Evolutionary conservation across 2,329 filamentous ascomycete species (phyloP), one percentile per base, ranked within the genome.

Genomic region (Fusarium agapanthi): DNA sequence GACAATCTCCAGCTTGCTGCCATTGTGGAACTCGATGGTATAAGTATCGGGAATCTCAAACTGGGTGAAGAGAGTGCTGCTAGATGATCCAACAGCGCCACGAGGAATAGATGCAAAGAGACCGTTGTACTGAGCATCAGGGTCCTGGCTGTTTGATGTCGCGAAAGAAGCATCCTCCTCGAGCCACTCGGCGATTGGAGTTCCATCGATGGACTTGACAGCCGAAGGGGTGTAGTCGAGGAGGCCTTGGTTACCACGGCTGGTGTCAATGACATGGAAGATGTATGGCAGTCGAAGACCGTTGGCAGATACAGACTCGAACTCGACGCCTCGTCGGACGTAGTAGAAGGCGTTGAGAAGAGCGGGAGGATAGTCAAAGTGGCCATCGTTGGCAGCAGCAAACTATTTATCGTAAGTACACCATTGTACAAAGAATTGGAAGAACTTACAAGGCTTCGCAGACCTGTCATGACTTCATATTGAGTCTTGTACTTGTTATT

Each of bases 31-130:
- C 40, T 68, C 53, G 20, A 77, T 44, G 10, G 65, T 75, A 55
- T 77, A 74, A 1, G 41, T 70, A 35, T 77, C 75, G 1, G 75
- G 75, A 13, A 77, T 75, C 63, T 77, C 75, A 9, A 75, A 77
- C 32, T 64, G 58, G 5, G 58, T 69, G 22, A 67, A 20, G 20
- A 65, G 57, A 1, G 72, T 62, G 11, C 57, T 66, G 13, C 70
- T 61, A 6, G 53, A 18, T 8, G 26, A 18, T 1, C 75, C 71
- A n/a, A 26, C 26, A 34, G 72, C 75, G 2, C 24, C 11, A 5
- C 70, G 69, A 22, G 76, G 66, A n/a, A 74, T 28, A 12, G 56
- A 68, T 3, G 43, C 38, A 48, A 77, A 77, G 7, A 72, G 69
- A 14, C 48, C 55, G 45, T 77, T 77, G 43, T 74, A 77, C 55